Conservation (phyloP, 1,284 basidiomycete species). For the Taiwanofungus camphoratus region DNA sequence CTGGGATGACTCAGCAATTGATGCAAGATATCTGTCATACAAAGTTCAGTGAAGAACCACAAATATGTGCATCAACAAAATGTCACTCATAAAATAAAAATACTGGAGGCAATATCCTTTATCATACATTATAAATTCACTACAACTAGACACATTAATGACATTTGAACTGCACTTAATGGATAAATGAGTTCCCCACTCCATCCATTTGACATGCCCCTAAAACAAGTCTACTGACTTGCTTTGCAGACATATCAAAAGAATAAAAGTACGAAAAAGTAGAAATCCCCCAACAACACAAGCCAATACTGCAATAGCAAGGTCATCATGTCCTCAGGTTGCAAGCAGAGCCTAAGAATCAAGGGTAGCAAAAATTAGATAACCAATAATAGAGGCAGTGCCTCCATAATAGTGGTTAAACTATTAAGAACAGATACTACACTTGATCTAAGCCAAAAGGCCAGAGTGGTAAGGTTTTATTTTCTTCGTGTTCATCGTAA, state of each 20-base stretch:
- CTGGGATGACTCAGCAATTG: too few relatives aligned
- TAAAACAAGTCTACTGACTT: constrained; percentile 7
- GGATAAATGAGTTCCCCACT: constrained; percentile 2
- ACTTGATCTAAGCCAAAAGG: constrained; percentile 97
- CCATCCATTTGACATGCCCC: constrained; percentile 10
- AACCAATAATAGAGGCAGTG: too few relatives aligned
- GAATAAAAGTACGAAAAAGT: constrained; percentile 3
- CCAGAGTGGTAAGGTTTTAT: constrained; percentile 65
- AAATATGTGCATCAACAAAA: too few relatives aligned
- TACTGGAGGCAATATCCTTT: too few relatives aligned
- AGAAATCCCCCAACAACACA: constrained; percentile 20
- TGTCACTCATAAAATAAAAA: too few relatives aligned
- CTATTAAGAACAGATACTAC: constrained; percentile 92
- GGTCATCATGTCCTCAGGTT: constrained; percentile 1
- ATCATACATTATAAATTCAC: too few relatives aligned
- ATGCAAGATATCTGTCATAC: too few relatives aligned
- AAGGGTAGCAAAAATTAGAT: too few relatives aligned
- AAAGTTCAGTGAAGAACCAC: too few relatives aligned
- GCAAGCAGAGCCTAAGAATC: constrained; percentile 4
- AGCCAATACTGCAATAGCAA: constrained; percentile 20
- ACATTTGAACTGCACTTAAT: neutral
- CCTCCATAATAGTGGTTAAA: constrained; percentile 77
- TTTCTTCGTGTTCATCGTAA: neutral
- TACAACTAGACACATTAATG: neutral
- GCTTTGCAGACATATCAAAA: constrained; percentile 8